Percentiles rank a stretch among this genome's conserved stretches.
These are phyloP conservation scores for Lantana camara DNA, from an alignment of 257 asterid genomes.

Conservation along the genomic window DNA sequence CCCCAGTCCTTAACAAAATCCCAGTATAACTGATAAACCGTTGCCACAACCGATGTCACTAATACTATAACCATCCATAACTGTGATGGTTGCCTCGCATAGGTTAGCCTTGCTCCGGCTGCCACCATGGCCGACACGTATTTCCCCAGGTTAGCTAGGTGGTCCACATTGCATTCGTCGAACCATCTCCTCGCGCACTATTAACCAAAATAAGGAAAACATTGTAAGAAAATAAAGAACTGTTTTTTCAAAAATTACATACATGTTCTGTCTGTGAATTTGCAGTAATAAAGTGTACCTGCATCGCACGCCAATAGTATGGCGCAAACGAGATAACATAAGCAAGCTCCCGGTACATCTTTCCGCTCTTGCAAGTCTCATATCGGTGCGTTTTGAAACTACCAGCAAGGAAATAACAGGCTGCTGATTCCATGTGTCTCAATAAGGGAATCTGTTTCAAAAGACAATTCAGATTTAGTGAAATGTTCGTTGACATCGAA, in stretches of 20 bases:
- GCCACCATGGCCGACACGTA: conserved; percentile 99
- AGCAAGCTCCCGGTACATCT: conserved; percentile 76
- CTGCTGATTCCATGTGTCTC: conserved; percentile 92
- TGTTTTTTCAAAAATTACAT: not conserved
- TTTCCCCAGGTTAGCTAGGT: conserved; percentile 84
- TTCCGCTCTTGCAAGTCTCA: conserved; percentile 77
- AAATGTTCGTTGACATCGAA: no score
- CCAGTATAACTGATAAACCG: conserved; percentile 90
- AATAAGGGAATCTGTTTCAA: conserved; percentile 74
- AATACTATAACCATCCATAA: conserved; percentile 64
- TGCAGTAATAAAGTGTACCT: conserved; percentile 43
- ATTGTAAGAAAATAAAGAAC: not conserved
- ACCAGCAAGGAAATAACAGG: conserved; percentile 85
- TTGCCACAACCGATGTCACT: conserved; percentile 76
- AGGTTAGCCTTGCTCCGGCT: conserved; percentile 90
- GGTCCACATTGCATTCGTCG: conserved; percentile 69
- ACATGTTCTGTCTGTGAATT: not conserved
- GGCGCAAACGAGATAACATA: conserved; percentile 93
- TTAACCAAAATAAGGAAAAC: not conserved
- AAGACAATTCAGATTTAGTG: not conserved
- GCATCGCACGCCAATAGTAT: conserved; percentile 97
- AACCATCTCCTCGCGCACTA: conserved; percentile 94
- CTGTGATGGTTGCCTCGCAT: conserved; percentile 52
- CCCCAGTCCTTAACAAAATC: conserved; percentile 99
- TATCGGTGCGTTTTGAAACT: conserved; percentile 60